Evolutionary conservation across 2,329 filamentous ascomycete genomes (phyloP), one percentile per base, ranked within the genome.

Genomic region (Sordariomycetes sp.): DNA sequence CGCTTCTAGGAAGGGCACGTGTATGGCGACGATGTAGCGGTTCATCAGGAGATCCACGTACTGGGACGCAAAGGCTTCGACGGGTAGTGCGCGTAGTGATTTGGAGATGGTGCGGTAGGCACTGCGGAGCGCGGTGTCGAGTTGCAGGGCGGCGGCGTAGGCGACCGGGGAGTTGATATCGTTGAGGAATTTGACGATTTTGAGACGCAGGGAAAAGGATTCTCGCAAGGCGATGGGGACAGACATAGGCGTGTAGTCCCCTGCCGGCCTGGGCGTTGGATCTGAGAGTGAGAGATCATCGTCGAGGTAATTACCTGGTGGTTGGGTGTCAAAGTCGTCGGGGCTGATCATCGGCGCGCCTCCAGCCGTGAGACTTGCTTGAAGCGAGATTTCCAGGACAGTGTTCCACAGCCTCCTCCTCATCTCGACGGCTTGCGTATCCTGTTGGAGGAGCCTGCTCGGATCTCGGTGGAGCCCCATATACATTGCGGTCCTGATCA

Each of bases 1-100:
- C 0, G 54, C 45, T 1, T 48, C 49, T 18, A 68, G 63, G 44
- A 64, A 76, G 0, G 70, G 69, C 3, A 70, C 55, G 44, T 82
- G 76, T 0, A 82, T 57, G 0, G 66, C 57, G 6, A 71, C 56
- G 3, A 79, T 49, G 43, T 72, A 75, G 8, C 72, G 68, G 18
- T 68, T 63, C 39, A 75, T 59, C 16, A 73, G 49, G 27, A 72
- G 57, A 19, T 75, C 66, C 6, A 72, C 46, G 1, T 68, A 42
- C 4, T 62, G 59, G 5, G 61, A 45, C n/a, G 64, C 59, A 34
- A 70, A 69, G 0, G 42, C n/a, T n/a, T n/a, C n/a, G n/a, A n/a
- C n/a, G n/a, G n/a, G n/a, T n/a, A n/a, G n/a, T n/a, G n/a, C n/a
- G n/a, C n/a, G n/a, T n/a, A 67, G 41, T 1, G 33, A 57, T 4